phyloP scores from a whole-genome alignment of 805 yeast species.

The Saccharomycopsis fermentans region DNA sequence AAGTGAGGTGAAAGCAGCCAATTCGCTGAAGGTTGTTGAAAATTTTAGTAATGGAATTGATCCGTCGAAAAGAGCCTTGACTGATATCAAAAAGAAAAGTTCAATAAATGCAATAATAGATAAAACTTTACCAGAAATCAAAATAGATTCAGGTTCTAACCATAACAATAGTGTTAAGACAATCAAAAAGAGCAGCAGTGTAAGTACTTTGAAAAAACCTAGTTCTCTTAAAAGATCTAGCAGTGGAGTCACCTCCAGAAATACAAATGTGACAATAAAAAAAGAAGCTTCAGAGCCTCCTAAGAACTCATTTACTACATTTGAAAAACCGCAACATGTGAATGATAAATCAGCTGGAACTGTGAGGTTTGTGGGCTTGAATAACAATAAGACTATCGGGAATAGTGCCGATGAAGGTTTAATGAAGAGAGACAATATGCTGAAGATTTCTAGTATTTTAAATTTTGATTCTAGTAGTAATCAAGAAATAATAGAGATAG shows the following conservation, averaged over 20 bases:
- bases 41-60: not conserved
- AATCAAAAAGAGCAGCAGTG: not conserved
- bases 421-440: not conserved
- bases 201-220: not conserved
- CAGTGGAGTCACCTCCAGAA: not conserved
- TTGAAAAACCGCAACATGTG: constrained; percentile 3
- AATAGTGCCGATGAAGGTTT: not conserved
- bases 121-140: not conserved
- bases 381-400: not conserved
- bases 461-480: not conserved
- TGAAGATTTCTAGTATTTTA: constrained; percentile 1
- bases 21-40: not conserved
- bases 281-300: not conserved
- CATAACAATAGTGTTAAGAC: not conserved
- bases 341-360: not conserved
- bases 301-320: not conserved
- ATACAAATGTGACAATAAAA: not conserved
- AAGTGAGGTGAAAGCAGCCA: not conserved
- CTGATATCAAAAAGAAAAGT: constrained; percentile 3
- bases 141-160: not conserved
- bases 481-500: constrained; percentile 3
- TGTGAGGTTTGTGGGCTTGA: not conserved
- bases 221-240: not conserved
- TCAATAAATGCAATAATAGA: not conserved
- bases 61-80: not conserved